Evolutionary conservation across 2,329 filamentous ascomycete species (phyloP), one percentile per base, ranked within the genome.

Genomic region (Ophiocordyceps australis): DNA sequence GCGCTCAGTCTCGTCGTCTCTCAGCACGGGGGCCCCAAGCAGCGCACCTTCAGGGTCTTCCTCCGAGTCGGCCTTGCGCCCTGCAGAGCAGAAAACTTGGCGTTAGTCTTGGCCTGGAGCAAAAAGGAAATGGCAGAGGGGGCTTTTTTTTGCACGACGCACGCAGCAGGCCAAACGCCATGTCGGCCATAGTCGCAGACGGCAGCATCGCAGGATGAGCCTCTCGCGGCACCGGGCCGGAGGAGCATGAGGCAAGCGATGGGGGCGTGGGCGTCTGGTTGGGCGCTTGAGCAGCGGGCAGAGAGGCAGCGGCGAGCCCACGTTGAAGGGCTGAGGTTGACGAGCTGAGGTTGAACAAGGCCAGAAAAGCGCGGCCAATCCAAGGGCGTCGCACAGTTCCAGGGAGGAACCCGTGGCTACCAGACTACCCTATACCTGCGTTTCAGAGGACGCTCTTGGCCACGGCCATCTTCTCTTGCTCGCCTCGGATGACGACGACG

Each of bases 91-190:
- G n/a, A n/a, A n/a, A n/a, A n/a, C n/a, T n/a, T n/a, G n/a, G n/a
- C n/a, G n/a, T n/a, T n/a, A n/a, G n/a, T n/a, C n/a, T n/a, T n/a
- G n/a, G n/a, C n/a, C n/a, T n/a, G n/a, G n/a, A n/a, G n/a, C n/a
- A n/a, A n/a, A n/a, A n/a, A n/a, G n/a, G n/a, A n/a, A n/a, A n/a
- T n/a, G n/a, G n/a, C n/a, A n/a, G n/a, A n/a, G n/a, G n/a, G n/a
- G n/a, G n/a, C n/a, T 26, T 17, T 11, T 15, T 11, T 9, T 5
- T 14, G n/a, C 9, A 10, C 16, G 20, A 40, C 43, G 22, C 36
- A 50, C 47, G 36, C 27, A 50, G 34, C 32, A 50, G 40, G 34
- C 34, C 34, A 22, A 46, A 35, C 41, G 44, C 39, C 39, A 47
- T 37, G 21, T 35, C 33, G 30, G 36, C 44, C 25, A 47, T 30